These are phyloP conservation scores for Calonectria hongkongensis DNA, from an alignment of 2,329 filamentous ascomycete genomes.

Conservation along the genomic window DNA sequence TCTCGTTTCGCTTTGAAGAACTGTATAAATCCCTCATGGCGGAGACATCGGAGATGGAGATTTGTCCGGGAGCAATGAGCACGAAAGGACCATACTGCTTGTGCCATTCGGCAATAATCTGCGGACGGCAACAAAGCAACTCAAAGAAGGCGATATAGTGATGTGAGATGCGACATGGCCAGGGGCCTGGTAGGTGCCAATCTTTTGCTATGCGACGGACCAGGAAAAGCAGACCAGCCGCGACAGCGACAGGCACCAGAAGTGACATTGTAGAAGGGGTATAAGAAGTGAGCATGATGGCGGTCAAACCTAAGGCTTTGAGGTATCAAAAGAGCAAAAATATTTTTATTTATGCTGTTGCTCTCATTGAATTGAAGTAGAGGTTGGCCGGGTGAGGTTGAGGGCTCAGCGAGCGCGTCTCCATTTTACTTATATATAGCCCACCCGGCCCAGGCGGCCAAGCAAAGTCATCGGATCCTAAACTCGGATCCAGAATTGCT, in stretches of 20 bases:
- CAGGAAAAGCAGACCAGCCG: conserved; percentile 11
- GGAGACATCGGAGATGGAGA: conserved; percentile 15
- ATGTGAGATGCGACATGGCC: conserved; percentile 28
- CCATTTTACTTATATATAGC: conserved; percentile 22
- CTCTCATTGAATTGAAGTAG: conserved; percentile 19
- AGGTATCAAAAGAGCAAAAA: conserved; percentile 5
- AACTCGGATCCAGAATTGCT: conserved; percentile 23
- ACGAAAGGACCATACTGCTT: conserved; percentile 21
- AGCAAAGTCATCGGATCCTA: conserved; percentile 19
- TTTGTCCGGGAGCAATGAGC: conserved; percentile 21
- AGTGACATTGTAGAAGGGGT: conserved; percentile 8
- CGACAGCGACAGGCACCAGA: background rate
- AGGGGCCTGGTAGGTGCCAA: conserved; percentile 24
- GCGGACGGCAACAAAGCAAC: conserved; percentile 15
- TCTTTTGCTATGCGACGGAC: conserved; percentile 21
- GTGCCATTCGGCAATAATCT: conserved; percentile 28
- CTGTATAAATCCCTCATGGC: conserved; percentile 30
- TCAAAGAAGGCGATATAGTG: conserved; percentile 25
- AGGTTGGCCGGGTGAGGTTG: background rate
- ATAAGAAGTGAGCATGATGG: conserved; percentile 10
- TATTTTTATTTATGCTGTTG: conserved; percentile 18
- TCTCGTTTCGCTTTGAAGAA: conserved; percentile 19
- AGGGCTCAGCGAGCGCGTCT: background rate
- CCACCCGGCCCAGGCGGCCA: conserved; percentile 9
- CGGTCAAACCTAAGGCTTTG: background rate